These are phyloP conservation scores for Fomitiporia mediterranea DNA, from an alignment of 1,284 basidiomycete species.

Conservation along the genomic window DNA sequence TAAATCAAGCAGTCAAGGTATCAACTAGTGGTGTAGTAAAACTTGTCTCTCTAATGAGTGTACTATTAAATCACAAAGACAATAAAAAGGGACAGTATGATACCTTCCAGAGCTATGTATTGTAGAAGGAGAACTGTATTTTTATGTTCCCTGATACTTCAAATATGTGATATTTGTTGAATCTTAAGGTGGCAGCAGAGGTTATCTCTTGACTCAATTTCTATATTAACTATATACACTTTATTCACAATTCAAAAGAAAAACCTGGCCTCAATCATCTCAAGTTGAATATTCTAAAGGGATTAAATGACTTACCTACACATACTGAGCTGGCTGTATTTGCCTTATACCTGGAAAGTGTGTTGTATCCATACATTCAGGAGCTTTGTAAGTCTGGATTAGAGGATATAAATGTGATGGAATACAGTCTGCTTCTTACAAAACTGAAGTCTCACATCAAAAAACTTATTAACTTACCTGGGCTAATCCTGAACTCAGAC, in stretches of 20 bases:
- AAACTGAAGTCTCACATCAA: slow-evolving; percentile 24
- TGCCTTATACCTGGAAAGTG: slow-evolving; percentile 29
- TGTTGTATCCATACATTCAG: slow-evolving; percentile 31
- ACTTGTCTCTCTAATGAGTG: slow-evolving; percentile 27
- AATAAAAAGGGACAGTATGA: slow-evolving; percentile 32
- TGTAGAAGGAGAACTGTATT: not conserved
- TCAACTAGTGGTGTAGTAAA: slow-evolving; percentile 31
- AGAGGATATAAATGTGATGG: slow-evolving; percentile 22
- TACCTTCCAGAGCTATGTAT: slow-evolving; percentile 25
- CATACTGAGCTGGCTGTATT: slow-evolving; percentile 34
- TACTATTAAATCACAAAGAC: slow-evolving; percentile 33
- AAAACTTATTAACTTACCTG: slow-evolving; percentile 23
- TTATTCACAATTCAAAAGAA: slow-evolving; percentile 28
- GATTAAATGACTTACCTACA: slow-evolving; percentile 30
- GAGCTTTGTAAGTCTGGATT: slow-evolving; percentile 22
- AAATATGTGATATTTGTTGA: slow-evolving; percentile 32
- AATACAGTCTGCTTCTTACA: slow-evolving; percentile 28
- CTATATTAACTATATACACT: slow-evolving; percentile 27
- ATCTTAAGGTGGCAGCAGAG: slow-evolving; percentile 27
- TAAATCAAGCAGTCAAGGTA: slow-evolving; percentile 25
- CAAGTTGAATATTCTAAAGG: slow-evolving; percentile 30
- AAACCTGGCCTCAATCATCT: slow-evolving; percentile 24
- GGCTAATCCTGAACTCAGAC: slow-evolving; percentile 22
- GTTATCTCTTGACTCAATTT: slow-evolving; percentile 24
- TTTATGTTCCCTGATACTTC: slow-evolving; percentile 25